Evolutionary conservation across 768 basidiomycete species (phyloP).

Genomic region (Tephrocybe sp.): DNA sequence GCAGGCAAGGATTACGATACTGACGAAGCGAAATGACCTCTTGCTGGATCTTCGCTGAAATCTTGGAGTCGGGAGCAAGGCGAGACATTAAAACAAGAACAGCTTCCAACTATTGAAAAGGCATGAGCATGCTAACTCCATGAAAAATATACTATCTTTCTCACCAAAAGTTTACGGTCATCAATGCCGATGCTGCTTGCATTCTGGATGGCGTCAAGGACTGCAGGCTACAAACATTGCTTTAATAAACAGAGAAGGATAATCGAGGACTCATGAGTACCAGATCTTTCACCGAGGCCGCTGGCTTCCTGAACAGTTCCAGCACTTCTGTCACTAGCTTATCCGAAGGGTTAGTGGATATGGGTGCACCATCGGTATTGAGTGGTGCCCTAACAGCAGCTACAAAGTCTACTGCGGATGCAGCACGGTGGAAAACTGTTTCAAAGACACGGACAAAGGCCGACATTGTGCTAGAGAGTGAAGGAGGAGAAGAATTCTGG

Average conservation of each 20-base stretch:
- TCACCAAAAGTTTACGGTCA: conserved; percentile 60
- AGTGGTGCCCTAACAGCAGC: conserved; percentile 24
- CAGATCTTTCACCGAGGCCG: conserved; percentile 24
- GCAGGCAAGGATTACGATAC: conserved; percentile 23
- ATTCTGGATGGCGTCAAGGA: conserved; percentile 45
- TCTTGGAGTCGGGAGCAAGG: conserved; percentile 23
- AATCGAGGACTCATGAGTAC: conserved; percentile 19
- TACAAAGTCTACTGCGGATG: conserved; percentile 22
- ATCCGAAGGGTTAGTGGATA: conserved; percentile 19
- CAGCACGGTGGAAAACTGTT: conserved; percentile 18
- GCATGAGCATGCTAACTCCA: not conserved
- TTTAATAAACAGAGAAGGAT: not conserved
- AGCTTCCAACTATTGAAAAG: conserved; percentile 59
- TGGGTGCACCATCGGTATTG: conserved; percentile 31
- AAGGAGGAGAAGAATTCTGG: conserved; percentile 6
- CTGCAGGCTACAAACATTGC: conserved; percentile 36
- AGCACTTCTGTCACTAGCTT: conserved; percentile 25
- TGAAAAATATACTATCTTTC: conserved; percentile 16
- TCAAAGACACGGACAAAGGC: not conserved
- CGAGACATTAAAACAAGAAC: conserved; percentile 58
- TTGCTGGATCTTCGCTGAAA: conserved; percentile 43
- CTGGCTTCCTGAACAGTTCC: conserved; percentile 26
- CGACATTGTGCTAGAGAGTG: conserved; percentile 10
- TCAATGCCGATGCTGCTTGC: conserved; percentile 38
- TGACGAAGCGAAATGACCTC: conserved; percentile 53